Percentiles rank a stretch among this genome's conserved stretches.
These are phyloP conservation scores for Scleromitrula shiraiana DNA, from an alignment of 2,329 filamentous ascomycete species.

Conservation along the genomic window DNA sequence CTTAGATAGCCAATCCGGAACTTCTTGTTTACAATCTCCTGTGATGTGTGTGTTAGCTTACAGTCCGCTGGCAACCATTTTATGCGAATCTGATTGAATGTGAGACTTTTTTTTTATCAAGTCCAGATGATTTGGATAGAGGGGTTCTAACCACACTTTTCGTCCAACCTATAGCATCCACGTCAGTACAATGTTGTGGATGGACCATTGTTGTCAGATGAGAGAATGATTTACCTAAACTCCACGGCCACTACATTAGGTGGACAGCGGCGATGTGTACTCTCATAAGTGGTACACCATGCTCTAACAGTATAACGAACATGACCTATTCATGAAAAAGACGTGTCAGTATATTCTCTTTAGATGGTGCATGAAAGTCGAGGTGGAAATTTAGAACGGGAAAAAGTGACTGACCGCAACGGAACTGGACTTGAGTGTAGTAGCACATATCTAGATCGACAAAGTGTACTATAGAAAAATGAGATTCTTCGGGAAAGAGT, in stretches of 20 bases:
- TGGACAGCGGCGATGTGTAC: conserved; percentile 46
- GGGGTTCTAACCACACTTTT: conserved; percentile 23
- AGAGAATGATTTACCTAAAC: conserved; percentile 18
- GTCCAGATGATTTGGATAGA: not conserved
- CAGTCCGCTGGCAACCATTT: too few relatives aligned
- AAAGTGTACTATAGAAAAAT: not conserved
- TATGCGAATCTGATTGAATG: too few relatives aligned
- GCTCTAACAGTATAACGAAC: conserved; percentile 46
- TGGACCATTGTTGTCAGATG: not conserved
- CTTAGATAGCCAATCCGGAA: not conserved
- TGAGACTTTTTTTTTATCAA: too few relatives aligned
- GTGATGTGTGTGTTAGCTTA: not conserved
- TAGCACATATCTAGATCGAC: conserved; percentile 46
- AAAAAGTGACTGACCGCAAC: conserved; percentile 30
- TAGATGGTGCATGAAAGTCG: not conserved
- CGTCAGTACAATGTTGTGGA: conserved; percentile 11
- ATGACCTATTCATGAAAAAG: conserved; percentile 31
- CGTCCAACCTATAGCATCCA: conserved; percentile 20
- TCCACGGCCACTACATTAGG: conserved; percentile 39
- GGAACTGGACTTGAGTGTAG: conserved; percentile 50
- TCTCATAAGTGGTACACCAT: conserved; percentile 42
- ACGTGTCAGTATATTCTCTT: not conserved
- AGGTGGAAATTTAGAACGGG: not conserved
- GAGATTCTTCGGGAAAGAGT: not conserved
- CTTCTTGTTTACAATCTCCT: not conserved